Base-by-base conservation (phyloP, 2,329 filamentous ascomycete species). In the Colletotrichum sp. region DNA sequence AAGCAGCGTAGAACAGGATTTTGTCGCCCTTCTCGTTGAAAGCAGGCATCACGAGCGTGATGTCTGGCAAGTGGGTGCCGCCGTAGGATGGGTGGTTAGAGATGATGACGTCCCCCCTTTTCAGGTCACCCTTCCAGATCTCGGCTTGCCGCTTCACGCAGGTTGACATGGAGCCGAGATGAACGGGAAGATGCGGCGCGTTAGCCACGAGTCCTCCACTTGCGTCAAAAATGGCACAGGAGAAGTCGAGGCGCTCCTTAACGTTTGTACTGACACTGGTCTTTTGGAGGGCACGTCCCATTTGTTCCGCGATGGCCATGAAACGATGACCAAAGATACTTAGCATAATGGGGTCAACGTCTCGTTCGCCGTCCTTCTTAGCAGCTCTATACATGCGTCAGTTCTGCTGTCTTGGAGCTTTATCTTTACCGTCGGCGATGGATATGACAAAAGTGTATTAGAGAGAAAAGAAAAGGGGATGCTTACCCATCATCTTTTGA, bases 291-390 rank as follows among this genome's bases (percentile, higher is more conserved):
- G 94, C 93, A 63, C 94, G 89, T 2, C 95, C 94, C 95, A 96
- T 96, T 80, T 96, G 94, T 82, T 96, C 95, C 1, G 95, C 95
- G 79, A 96, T 95, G 3, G 94, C 93, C 95, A 96, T 96, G 85
- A 96, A 96, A 8, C 95, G 90, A 82, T 96, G 94, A 0, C 93
- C 94, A 80, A 96, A 96, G 72, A 96, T 94, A 79, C 92, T 94
- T 5, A 96, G 88, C 86, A 95, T 90, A 79, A 96, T 95, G 0
- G 94, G 94, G 80, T 96, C 94, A 5, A 79, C 76, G 12, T 77
- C 75, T 93, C 72, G 72, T 28, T 78, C 72, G 5, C 60, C 64
- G 13, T 77, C 78, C 21, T 74, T 72, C 59, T 79, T 77, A 10
- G 78, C 66, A 16, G 79, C 76, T 67, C 82, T 83, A 36, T 34